Evolutionary conservation across 2,329 filamentous ascomycete genomes (phyloP), one percentile per base, ranked within the genome.

Genomic region (Talaromyces sp.): DNA sequence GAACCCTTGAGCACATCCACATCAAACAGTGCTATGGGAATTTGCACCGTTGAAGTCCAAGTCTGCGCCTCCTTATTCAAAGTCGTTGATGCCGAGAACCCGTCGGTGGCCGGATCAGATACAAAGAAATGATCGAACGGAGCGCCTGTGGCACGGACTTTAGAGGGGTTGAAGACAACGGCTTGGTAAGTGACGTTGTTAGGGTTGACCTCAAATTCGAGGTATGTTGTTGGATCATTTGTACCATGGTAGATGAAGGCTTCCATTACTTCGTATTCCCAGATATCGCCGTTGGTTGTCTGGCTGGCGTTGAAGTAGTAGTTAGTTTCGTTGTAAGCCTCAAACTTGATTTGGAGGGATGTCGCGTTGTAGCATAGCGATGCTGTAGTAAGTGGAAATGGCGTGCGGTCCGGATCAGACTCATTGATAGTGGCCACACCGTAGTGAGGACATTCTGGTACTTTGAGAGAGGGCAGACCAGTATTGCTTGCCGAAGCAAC

Each of bases 231-330:
- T 16, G 64, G 64, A 45, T 65, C 59, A 16, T 65, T 62, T 13
- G 22, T 45, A 41, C 64, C 64, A 52, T 65, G 64, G 41, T 65
- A 65, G 16, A 65, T 43, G 49, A 65, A 65, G 1, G 64, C 64
- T 31, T 65, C 64, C 64, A 65, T 65, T 31, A 65, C 64, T 49
- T 65, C 64, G 59, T 65, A 65, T 19, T 65, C 64, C 64, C 64
- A 65, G 22, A 65, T 65, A 24, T 65, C 59, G 24, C 22, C 64
- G 33, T 65, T 65, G 14, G 64, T 65, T 24, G 49, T 43, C 27
- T 65, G 64, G 35, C 59, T 65, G 16, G 59, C 50, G 37, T 65
- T 65, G 52, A 57, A 57, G 50, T 65, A 65, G 58, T 57, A 65
- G 41, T 65, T 65, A 3, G 64, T 65, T 31, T 65, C 64, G 11